A percentile compares a stretch with the other conserved stretches of the same genome.
Evolutionary conservation across 768 basidiomycete species (phyloP).

Genomic region (Hemileccinum rubropunctum): DNA sequence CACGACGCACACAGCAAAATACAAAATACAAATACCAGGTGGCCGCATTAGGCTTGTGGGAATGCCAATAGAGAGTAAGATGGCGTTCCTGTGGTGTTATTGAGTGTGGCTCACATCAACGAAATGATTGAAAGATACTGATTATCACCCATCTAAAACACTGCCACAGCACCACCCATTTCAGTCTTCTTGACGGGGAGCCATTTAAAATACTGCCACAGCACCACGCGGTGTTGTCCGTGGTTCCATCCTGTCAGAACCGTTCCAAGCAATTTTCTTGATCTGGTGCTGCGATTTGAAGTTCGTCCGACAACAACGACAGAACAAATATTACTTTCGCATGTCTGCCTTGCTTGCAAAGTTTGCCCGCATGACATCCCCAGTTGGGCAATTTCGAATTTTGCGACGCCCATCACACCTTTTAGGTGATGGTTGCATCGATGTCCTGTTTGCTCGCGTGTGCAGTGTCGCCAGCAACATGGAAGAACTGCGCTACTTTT

Average conservation of each 20-base stretch:
- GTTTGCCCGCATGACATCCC: constrained; percentile 57
- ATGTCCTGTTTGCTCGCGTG: constrained; percentile 88
- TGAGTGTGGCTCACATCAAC: too few relatives aligned
- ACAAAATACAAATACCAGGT: too few relatives aligned
- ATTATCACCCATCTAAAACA: too few relatives aligned
- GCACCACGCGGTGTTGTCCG: neutral
- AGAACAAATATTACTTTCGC: constrained; percentile 9
- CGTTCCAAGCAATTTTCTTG: neutral
- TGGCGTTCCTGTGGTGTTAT: too few relatives aligned
- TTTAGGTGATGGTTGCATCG: constrained; percentile 88
- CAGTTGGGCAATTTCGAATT: constrained; percentile 69
- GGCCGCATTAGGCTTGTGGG: too few relatives aligned
- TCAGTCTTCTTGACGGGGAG: constrained; percentile 28
- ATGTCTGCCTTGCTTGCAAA: constrained; percentile 79
- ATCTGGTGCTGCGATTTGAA: constrained; percentile 13
- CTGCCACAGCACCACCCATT: constrained; percentile 17
- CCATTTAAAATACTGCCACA: too few relatives aligned
- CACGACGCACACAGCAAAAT: too few relatives aligned
- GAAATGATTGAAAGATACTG: too few relatives aligned
- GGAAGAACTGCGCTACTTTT: constrained; percentile 84
- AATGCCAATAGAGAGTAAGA: too few relatives aligned
- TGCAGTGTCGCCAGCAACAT: constrained; percentile 82
- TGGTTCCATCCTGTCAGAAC: neutral
- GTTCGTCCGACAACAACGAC: constrained; percentile 15
- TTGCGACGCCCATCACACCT: constrained; percentile 95